Conservation (phyloP, 352 stramenopile genomes). For the Pilasporangium apinafurcum region DNA sequence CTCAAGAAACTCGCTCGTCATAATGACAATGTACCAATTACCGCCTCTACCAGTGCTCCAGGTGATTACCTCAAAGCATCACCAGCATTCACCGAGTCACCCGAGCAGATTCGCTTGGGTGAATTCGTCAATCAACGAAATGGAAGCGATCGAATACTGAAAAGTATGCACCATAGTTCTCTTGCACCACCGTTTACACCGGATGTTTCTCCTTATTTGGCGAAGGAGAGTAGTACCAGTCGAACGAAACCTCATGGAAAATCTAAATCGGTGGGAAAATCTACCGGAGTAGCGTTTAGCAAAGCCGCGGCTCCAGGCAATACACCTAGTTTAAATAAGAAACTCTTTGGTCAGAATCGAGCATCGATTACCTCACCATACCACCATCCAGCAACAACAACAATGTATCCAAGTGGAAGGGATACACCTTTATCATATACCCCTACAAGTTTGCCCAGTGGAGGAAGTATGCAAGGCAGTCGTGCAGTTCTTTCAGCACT, state of each 20-base stretch:
- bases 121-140: constrained; percentile 13
- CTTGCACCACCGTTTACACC: no score
- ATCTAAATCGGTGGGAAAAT: no score
- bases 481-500: constrained; percentile 64
- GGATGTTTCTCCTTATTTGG: no score
- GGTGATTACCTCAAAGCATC: constrained; percentile 22
- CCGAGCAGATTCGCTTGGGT: constrained; percentile 14
- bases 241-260: no score
- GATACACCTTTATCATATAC: no score
- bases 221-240: no score
- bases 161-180: no score
- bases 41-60: constrained; percentile 8
- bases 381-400: constrained; percentile 6
- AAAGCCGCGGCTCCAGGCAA: no score
- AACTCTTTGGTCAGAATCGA: constrained; percentile 10
- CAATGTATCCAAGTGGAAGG: constrained; percentile 1
- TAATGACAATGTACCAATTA: constrained; percentile 12
- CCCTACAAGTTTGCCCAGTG: background rate
- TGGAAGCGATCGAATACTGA: constrained; percentile 5
- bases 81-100: constrained; percentile 3
- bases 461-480: constrained; percentile 30
- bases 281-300: no score
- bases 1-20: constrained; percentile 51
- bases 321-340: constrained; percentile 28
- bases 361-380: no score